Percentiles rank a stretch among this genome's conserved stretches.
These are phyloP conservation scores for Wickerhamomyces bovis DNA, from an alignment of 805 yeast species.

Conservation along the genomic window DNA sequence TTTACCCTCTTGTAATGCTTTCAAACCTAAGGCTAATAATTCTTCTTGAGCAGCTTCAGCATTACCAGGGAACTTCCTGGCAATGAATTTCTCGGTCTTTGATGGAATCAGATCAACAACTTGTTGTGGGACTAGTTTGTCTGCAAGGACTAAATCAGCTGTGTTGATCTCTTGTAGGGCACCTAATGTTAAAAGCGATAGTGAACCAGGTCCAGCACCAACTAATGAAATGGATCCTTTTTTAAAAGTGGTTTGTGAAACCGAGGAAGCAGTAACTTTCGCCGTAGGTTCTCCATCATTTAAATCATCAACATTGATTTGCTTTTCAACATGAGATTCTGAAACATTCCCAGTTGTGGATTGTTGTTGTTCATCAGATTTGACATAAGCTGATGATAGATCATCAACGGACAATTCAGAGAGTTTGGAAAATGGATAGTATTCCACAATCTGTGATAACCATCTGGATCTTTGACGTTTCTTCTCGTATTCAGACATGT, in stretches of 20 bases:
- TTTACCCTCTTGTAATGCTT: slow-evolving; percentile 56
- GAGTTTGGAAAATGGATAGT: slow-evolving; percentile 69
- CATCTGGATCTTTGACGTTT: slow-evolving; percentile 67
- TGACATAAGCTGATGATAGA: slow-evolving; percentile 37
- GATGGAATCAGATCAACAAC: slow-evolving; percentile 79
- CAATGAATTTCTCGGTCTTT: slow-evolving; percentile 72
- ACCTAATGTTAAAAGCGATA: slow-evolving; percentile 74
- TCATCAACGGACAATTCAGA: slow-evolving; percentile 56
- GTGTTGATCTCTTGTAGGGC: slow-evolving; percentile 74
- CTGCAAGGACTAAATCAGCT: slow-evolving; percentile 85
- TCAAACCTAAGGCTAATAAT: slow-evolving; percentile 64
- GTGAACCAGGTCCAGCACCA: slow-evolving; percentile 92
- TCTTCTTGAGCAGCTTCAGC: slow-evolving; percentile 93
- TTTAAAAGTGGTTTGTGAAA: not conserved
- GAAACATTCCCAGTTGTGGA: not conserved
- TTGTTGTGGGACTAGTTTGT: slow-evolving; percentile 85
- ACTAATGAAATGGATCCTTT: slow-evolving; percentile 71
- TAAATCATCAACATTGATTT: slow-evolving; percentile 26
- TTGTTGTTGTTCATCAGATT: not conserved
- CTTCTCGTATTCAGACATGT: slow-evolving; percentile 44
- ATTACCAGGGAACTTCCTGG: slow-evolving; percentile 93
- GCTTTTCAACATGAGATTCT: not conserved
- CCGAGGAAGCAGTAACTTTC: slow-evolving; percentile 19
- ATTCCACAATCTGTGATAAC: slow-evolving; percentile 86
- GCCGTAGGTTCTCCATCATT: not conserved